Conservation (phyloP, 768 basidiomycete species). For the Erythrobasidium yunnanense region DNA sequence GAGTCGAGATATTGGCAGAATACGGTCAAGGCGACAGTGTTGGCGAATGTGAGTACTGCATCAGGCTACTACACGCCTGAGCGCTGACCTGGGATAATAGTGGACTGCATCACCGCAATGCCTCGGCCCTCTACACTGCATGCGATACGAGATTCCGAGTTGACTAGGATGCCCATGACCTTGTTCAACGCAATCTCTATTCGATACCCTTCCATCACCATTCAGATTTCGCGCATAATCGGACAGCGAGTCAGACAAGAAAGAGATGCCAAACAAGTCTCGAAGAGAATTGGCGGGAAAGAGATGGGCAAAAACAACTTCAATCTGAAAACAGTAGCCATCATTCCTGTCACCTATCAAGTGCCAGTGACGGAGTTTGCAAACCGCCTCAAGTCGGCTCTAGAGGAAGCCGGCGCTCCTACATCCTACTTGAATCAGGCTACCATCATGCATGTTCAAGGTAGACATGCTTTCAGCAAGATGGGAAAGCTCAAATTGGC, state of each 20-base stretch:
- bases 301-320: slow-evolving; percentile 67
- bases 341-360: slow-evolving; percentile 73
- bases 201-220: slow-evolving; percentile 37
- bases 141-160: slow-evolving; percentile 93
- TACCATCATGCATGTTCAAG: slow-evolving; percentile 79
- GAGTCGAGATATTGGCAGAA: slow-evolving; percentile 72
- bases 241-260: slow-evolving; percentile 81
- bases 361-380: slow-evolving; percentile 85
- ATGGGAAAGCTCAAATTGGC: slow-evolving; percentile 96
- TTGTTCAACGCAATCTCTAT: slow-evolving; percentile 80
- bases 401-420: slow-evolving; percentile 86
- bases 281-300: slow-evolving; percentile 28
- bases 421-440: slow-evolving; percentile 90
- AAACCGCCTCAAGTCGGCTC: slow-evolving; percentile 69
- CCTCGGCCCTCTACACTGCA: slow-evolving; percentile 80
- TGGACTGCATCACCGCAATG: slow-evolving; percentile 90
- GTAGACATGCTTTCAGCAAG: slow-evolving; percentile 83
- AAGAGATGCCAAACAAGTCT: slow-evolving; percentile 45
- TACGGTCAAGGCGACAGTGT: slow-evolving; percentile 96
- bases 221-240: slow-evolving; percentile 62
- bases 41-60: slow-evolving; percentile 50
- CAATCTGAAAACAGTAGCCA: slow-evolving; percentile 82
- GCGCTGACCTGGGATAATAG: slow-evolving; percentile 30
- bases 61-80: not conserved
- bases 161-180: slow-evolving; percentile 92